Percentiles rank a stretch among this genome's conserved stretches.
These are phyloP conservation scores for Hypoxylon perforatum DNA, from an alignment of 495 filamentous ascomycete genomes.

Conservation along the genomic window DNA sequence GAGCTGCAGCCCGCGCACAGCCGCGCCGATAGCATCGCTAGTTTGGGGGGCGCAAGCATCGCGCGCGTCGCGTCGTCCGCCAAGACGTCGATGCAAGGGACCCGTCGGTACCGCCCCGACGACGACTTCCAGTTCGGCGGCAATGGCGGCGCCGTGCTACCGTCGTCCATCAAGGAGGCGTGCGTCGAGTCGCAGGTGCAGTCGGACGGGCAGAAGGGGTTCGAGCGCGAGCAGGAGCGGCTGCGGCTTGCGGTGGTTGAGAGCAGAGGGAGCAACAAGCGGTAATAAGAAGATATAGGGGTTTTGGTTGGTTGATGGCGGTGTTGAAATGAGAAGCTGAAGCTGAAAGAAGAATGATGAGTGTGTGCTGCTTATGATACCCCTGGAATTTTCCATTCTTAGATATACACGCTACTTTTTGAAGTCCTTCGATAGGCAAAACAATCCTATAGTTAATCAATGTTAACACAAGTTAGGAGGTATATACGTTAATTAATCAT, in stretches of 20 bases:
- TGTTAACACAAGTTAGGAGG: no score
- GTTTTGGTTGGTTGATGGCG: no score
- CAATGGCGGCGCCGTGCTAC: conserved; percentile 15
- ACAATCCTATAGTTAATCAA: no score
- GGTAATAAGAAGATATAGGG: background rate
- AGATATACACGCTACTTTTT: no score
- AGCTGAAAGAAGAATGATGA: no score
- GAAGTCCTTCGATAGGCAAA: no score
- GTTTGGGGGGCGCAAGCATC: background rate
- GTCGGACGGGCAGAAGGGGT: conserved; percentile 32
- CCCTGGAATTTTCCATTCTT: no score
- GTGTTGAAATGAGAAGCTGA: no score
- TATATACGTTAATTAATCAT: conserved; percentile 15
- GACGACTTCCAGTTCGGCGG: conserved; percentile 26
- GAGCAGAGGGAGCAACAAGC: background rate
- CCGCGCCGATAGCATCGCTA: conserved; percentile 14
- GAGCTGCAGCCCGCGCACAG: conserved; percentile 23
- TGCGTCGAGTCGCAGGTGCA: conserved; percentile 14
- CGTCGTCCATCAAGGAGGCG: conserved; percentile 16
- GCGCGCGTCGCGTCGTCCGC: background rate
- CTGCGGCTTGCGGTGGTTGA: conserved; percentile 8
- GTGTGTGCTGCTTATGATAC: no score
- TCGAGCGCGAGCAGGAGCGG: conserved; percentile 23
- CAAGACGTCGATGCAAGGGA: background rate
- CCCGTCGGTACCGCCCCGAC: conserved; percentile 16